Conservation (phyloP, 805 yeast genomes). For the Metschnikowia dekortorum region DNA sequence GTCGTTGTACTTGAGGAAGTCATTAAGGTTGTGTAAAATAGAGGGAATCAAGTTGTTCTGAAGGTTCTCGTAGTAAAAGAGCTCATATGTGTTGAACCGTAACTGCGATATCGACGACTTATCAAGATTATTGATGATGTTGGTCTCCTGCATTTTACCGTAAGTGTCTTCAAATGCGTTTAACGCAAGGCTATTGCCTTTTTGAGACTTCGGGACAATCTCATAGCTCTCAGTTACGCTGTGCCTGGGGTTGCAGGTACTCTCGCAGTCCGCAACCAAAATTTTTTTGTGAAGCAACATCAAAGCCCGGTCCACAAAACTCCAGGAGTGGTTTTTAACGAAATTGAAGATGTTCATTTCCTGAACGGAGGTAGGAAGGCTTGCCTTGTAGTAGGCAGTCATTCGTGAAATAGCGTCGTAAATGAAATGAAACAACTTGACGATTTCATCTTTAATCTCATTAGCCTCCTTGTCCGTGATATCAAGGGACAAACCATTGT, state of each 20-base stretch:
- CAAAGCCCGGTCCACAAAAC: slow-evolving; percentile 53
- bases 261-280: slow-evolving; percentile 28
- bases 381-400: slow-evolving; percentile 28
- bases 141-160: slow-evolving; percentile 34
- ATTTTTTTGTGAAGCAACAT: slow-evolving; percentile 42
- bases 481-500: slow-evolving; percentile 44
- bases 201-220: slow-evolving; percentile 4
- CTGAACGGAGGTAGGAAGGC: slow-evolving; percentile 35
- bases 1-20: slow-evolving; percentile 49
- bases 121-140: slow-evolving; percentile 35
- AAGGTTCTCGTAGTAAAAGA: slow-evolving; percentile 49
- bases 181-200: slow-evolving; percentile 28
- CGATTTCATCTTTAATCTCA: slow-evolving; percentile 44
- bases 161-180: slow-evolving; percentile 39
- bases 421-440: slow-evolving; percentile 47
- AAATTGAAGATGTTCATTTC: slow-evolving; percentile 44
- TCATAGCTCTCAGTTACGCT: background rate
- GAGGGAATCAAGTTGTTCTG: slow-evolving; percentile 53
- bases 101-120: slow-evolving; percentile 34
- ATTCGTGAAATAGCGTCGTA: slow-evolving; percentile 44
- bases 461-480: slow-evolving; percentile 41
- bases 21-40: slow-evolving; percentile 51
- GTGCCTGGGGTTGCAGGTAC: background rate
- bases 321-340: slow-evolving; percentile 45
- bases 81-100: slow-evolving; percentile 30